These are phyloP conservation scores for Brettanomyces anomalus DNA, from an alignment of 805 yeast genomes.

Conservation along the genomic window DNA sequence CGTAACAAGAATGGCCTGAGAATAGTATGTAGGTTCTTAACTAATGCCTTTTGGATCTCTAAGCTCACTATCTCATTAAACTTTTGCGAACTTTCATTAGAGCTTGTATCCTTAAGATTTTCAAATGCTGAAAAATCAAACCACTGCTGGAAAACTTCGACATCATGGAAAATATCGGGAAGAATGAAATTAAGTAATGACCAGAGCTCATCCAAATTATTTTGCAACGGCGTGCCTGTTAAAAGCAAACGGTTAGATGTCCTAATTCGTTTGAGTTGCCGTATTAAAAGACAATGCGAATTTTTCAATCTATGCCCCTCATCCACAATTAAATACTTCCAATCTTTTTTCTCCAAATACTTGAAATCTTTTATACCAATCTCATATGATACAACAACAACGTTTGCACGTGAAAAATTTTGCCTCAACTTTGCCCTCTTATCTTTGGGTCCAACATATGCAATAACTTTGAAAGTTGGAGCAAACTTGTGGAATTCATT, in stretches of 20 bases:
- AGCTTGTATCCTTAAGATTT: constrained; percentile 23
- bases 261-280: constrained; percentile 56
- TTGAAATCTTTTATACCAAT: constrained; percentile 61
- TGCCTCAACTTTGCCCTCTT: constrained; percentile 40
- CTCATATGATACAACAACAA: constrained; percentile 79
- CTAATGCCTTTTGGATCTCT: constrained; percentile 50
- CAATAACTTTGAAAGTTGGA: constrained; percentile 53
- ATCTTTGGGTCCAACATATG: constrained; percentile 56
- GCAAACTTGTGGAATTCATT: constrained; percentile 66
- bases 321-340: constrained; percentile 87
- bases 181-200: constrained; percentile 80
- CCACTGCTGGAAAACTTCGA: constrained; percentile 88
- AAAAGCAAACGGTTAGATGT: constrained; percentile 67
- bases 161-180: constrained; percentile 89
- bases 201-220: constrained; percentile 87
- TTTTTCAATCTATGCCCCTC: constrained; percentile 94
- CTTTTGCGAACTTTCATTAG: constrained; percentile 26
- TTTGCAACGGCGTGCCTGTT: constrained; percentile 97
- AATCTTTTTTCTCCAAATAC: constrained; percentile 40
- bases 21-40: constrained; percentile 76
- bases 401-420: constrained; percentile 28
- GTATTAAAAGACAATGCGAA: constrained; percentile 65
- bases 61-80: constrained; percentile 45
- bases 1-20: constrained; percentile 81
- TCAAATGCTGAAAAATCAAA: constrained; percentile 69